Base-by-base conservation (phyloP, 2,329 filamentous ascomycete species). In the Cladophialophora exuberans region DNA sequence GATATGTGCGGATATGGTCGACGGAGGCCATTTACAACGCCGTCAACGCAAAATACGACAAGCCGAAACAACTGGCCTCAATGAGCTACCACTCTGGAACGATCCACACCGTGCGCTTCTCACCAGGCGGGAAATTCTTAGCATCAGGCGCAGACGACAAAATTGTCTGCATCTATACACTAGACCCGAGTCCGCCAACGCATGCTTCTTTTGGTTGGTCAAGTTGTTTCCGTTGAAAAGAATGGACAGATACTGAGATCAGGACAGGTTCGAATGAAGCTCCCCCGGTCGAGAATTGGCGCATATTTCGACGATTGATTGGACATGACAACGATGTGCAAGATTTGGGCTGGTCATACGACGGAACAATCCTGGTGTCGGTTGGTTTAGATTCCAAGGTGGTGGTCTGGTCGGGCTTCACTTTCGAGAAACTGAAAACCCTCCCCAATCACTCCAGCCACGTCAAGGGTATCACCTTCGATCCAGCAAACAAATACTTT, bases 291-390 rank as follows among this genome's bases (percentile, higher is more conserved):
- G 94, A 99, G 79, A 97, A 97, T 66, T 99, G 94, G 94, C 92
- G 96, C 73, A 96, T 96, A 18, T 88, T 92, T 66, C 89, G 90
- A 69, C 87, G 94, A 60, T 78, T 99, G 48, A 94, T 97, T 56
- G 95, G 94, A 13, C 95, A 99, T 70, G 94, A 99, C 67, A 99
- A 97, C 69, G 94, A 99, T 75, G 92, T 99, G 4, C 94, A 99
- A 73, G 95, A 99, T 75, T 78, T 99, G 55, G 94, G 91, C 25
- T 99, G 94, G 94, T 96, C 94, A 17, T 87, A 87, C 69, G 94
- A 99, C 76, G 96, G 92, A 25, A 97, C 93, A 1, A 90, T 99
- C 51, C 78, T 99, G 58, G 92, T 97, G 3, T 97, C 94, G 0
- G 94, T 99, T 22, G 95, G 94, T 1, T 77, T 99, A 63, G 94